Evolutionary conservation across 164 flowering plant genomes (phyloP), one percentile per base, ranked within the genome.

Genomic region (Dillenia turbinata): DNA sequence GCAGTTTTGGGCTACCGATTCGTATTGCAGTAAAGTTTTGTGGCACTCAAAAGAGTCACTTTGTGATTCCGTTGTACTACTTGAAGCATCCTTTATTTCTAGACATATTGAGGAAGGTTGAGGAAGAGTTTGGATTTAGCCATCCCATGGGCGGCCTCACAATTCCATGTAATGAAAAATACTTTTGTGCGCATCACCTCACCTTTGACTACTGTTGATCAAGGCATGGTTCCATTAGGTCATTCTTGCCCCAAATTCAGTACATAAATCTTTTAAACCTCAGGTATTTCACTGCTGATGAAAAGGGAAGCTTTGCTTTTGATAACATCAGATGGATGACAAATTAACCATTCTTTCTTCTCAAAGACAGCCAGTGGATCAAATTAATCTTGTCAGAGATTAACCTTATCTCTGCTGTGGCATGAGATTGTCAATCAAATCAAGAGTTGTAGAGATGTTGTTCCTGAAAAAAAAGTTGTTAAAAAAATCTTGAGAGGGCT

Each of bases 61-160:
- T 74, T 63, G 71, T 81, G 74, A 67, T 79, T 56, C 83, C 81
- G 0, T 66, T 81, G 44, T 74, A 77, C 0, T 74, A 66, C 48
- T 61, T 78, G 72, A 80, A 76, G 19, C 77, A 74, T 47, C 78
- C 82, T 49, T 61, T 56, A 16, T 80, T 80, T 53, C 77, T 62
- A 46, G 74, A 69, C 19, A 71, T 83, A 57, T 51, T 83, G 5
- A 74, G 47, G 16, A 54, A 56, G 12, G 79, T 79, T 9, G 82
- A 80, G 44, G 84, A 80, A 72, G 79, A 80, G 64, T 83, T 74
- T 57, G 81, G 84, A 5, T 83, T 72, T 24, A 54, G 77, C 15
- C 80, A 86, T 70, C 83, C 85, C 0, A 80, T 67, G 78, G 91
- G 83, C 1, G 81, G 81, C 33, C 81, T 84, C 19, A 84, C 87